Evolutionary conservation across 179 eudicot genomes (phyloP), one percentile per base, ranked within the genome.

Genomic region (Vitellaria paradoxa): DNA sequence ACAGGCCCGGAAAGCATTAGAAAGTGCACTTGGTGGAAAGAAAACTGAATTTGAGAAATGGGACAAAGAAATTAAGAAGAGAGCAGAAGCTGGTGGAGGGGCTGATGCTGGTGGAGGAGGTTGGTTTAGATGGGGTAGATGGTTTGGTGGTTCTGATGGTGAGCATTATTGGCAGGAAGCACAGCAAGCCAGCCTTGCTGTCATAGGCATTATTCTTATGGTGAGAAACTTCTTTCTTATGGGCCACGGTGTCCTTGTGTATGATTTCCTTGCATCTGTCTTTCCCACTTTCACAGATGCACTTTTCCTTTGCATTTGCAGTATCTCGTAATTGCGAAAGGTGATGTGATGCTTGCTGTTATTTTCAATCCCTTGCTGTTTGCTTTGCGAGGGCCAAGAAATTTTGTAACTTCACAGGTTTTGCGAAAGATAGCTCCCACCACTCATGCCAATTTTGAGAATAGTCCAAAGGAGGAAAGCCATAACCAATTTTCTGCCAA

Each of bases 141-240:
- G 93, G 82, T 91, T 85, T 83, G 91, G 93, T 65, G 85, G 94
- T 79, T 86, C 81, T 53, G 70, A 82, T 71, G 98, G 79, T 52
- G 97, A 90, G 66, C 87, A 87, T 84, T 94, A 88, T 80, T 94
- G 98, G 97, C 89, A 88, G 80, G 97, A 92, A 87, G 89, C 97
- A 46, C 98, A 92, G 66, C 94, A 87, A 79, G 82, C 87, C 63
- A 76, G 90, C 73, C 92, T 92, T 68, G 83, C 97, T 65, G 53
- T 94, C 18, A 71, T 94, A 40, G 91, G 90, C 67, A 82, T 92
- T 67, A 53, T 88, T 74, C 79, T 87, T 61, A 47, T 91, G 84
- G 98, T 94, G 79, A 82, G 74, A 53, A 24, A 24, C 18, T 68
- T 40, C 57, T 12, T 55, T 57, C 40, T 56, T 15, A 18, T 71